phyloP scores from a whole-genome alignment of 2,329 filamentous ascomycete genomes.

The Colletotrichum spaethianum region DNA sequence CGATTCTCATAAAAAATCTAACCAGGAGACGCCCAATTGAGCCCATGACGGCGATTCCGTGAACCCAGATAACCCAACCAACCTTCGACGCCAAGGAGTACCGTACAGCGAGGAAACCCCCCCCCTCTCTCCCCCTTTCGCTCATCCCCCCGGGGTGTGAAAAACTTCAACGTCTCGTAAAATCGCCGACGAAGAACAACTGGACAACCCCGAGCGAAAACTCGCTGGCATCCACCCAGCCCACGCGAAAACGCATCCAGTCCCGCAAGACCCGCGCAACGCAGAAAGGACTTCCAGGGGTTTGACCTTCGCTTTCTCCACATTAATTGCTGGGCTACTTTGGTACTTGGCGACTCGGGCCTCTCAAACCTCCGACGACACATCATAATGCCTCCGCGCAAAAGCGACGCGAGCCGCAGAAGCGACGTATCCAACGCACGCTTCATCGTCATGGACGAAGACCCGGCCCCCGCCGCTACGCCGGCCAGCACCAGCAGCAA shows the following conservation, averaged over 20 bases:
- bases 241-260: not conserved
- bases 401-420: conserved; percentile 63
- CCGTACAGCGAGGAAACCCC: not conserved
- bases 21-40: not conserved
- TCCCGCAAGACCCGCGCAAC: not conserved
- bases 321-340: conserved; percentile 3
- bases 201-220: not conserved
- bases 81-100: not conserved
- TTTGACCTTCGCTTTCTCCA: not conserved
- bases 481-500: conserved; percentile 33
- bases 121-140: not conserved
- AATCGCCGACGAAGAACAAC: not conserved
- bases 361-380: not conserved
- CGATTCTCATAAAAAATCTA: too few relatives aligned
- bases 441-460: conserved; percentile 61
- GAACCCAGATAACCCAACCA: not conserved
- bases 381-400: conserved; percentile 67
- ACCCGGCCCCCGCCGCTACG: conserved; percentile 41
- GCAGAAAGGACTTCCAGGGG: conserved; percentile 1
- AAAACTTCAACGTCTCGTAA: conserved; percentile 33
- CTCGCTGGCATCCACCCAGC: not conserved
- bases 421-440: conserved; percentile 63
- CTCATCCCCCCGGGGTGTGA: conserved; percentile 11
- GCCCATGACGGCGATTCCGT: not conserved
- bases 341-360: not conserved